Conservation (phyloP, 2,329 filamentous ascomycete genomes). For the Ramularia endophylla region DNA sequence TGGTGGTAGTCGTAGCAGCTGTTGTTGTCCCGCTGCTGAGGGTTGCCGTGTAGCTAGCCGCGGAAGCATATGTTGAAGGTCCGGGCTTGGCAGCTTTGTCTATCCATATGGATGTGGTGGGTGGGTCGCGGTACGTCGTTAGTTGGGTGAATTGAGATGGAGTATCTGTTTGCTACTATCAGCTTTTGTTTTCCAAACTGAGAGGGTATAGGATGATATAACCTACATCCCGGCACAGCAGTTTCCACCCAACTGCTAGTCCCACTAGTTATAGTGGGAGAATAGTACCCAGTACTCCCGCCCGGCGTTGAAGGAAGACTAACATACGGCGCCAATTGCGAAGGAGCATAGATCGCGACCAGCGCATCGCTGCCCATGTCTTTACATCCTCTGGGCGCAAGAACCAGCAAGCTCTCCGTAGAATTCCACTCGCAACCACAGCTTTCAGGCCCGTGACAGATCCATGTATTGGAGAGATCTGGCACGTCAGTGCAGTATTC, state of each 20-base stretch:
- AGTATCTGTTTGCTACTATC: conserved; percentile 13
- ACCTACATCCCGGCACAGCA: conserved; percentile 21
- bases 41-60: conserved; percentile 7
- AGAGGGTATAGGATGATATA: not conserved
- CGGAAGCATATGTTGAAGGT: conserved; percentile 13
- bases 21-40: not conserved
- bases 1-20: conserved; percentile 1
- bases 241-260: conserved; percentile 22
- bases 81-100: conserved; percentile 13
- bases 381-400: conserved; percentile 21
- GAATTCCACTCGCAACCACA: conserved; percentile 26
- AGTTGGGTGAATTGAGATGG: conserved; percentile 17
- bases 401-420: conserved; percentile 15
- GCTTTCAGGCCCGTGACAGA: conserved; percentile 27
- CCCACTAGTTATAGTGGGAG: conserved; percentile 15
- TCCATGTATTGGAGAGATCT: conserved; percentile 24
- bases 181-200: not conserved
- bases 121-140: conserved; percentile 18
- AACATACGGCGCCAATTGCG: conserved; percentile 22
- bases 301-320: conserved; percentile 22
- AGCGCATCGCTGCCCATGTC: conserved; percentile 27
- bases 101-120: conserved; percentile 15
- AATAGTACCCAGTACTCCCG: conserved; percentile 25
- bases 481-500: conserved; percentile 23
- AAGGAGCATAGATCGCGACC: conserved; percentile 27